Conservation (phyloP, 225 moss, liverwort and hornwort genomes). For the Sphagnum tenellum region DNA sequence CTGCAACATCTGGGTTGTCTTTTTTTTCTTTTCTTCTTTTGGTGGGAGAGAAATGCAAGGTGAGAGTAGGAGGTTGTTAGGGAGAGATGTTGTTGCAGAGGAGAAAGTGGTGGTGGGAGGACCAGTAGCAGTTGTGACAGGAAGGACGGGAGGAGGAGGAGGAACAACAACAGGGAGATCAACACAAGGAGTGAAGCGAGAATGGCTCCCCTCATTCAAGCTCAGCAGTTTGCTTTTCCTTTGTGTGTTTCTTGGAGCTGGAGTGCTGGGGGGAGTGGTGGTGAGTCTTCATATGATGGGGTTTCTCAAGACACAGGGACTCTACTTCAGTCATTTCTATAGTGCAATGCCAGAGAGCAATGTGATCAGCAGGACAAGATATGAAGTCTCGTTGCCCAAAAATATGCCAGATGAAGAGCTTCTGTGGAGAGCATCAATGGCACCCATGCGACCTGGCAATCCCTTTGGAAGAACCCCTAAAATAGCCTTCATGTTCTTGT, state of each 20-base stretch:
- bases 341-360: constrained; percentile 20
- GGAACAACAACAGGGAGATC: constrained; percentile 4
- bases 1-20: too few relatives aligned
- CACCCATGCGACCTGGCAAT: constrained; percentile 36
- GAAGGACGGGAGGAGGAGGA: too few relatives aligned
- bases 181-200: constrained; percentile 43
- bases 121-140: neutral
- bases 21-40: too few relatives aligned
- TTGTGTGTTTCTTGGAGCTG: constrained; percentile 63
- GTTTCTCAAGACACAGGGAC: constrained; percentile 23
- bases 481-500: constrained; percentile 81
- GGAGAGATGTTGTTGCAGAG: constrained; percentile 16
- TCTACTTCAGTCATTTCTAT: constrained; percentile 16
- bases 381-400: constrained; percentile 32
- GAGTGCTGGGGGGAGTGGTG: constrained; percentile 66
- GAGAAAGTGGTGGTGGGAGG: constrained; percentile 21
- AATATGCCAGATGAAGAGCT: constrained; percentile 78
- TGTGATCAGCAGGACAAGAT: constrained; percentile 24
- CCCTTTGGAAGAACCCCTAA: constrained; percentile 32
- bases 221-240: constrained; percentile 49
- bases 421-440: constrained; percentile 81
- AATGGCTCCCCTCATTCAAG: constrained; percentile 38
- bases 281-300: constrained; percentile 64
- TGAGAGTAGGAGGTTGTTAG: constrained; percentile 40
- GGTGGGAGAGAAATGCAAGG: constrained; percentile 25